Evolutionary conservation across 2,329 filamentous ascomycete species (phyloP), one percentile per base, ranked within the genome.

Genomic region (Aspergillus awamori): DNA sequence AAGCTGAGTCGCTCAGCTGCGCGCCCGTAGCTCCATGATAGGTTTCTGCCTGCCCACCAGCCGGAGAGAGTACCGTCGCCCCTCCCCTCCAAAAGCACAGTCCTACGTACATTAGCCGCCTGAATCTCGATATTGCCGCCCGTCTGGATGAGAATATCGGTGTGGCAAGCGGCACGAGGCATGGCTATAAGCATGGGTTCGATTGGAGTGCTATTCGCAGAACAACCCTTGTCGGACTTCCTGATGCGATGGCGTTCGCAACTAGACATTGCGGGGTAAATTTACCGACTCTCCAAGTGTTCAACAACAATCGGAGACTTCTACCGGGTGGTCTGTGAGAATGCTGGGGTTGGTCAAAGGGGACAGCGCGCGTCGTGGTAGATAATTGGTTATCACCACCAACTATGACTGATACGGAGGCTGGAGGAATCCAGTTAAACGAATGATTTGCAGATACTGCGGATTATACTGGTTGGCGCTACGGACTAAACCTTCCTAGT

Each of bases 221-320:
- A 36, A 36, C 33, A 36, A 36, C 33, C 52, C 47, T 57, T 62
- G 54, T 39, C 53, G 48, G 26, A 43, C 48, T 63, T 36, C 15
- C 33, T 47, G 30, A 22, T 38, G 13, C 41, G 33, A 53, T 55
- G 38, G 17, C 53, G 26, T 45, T 30, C n/a, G 38, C 53, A 45
- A 45, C 39, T 13, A 28, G 11, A 54, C 59, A 65, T 62, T 65
- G 63, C 62, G 63, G 63, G 63, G 61, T 65, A 64, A 55, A 43
- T 39, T 55, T 43, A 38, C 51, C 39, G 43, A 49, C 26, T n/a
- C 24, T 47, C 53, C 53, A 33, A 28, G 39, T 22, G 26, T 30
- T 33, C 39, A 56, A 56, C 39, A 56, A 47, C 53, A 10, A 26
- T 56, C 53, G 53, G 53, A 56, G 53, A 45, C 36, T 28, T 56